These are phyloP conservation scores for Cucumis cinereus DNA, from an alignment of 306 rosid genomes.

Conservation along the genomic window DNA sequence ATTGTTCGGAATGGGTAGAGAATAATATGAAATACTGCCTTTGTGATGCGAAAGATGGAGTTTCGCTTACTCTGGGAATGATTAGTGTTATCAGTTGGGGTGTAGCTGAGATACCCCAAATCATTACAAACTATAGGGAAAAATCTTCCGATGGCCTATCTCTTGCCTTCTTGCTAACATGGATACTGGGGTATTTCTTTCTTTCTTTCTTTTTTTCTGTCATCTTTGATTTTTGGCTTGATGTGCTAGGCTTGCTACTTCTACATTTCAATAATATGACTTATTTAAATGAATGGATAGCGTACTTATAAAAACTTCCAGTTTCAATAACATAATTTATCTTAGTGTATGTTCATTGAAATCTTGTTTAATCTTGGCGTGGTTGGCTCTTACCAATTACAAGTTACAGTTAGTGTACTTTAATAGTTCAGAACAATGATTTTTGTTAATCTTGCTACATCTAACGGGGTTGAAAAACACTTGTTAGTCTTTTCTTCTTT, in stretches of 20 bases:
- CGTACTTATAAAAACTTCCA: background rate
- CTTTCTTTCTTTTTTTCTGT: background rate
- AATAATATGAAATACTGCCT: slow-evolving; percentile 23
- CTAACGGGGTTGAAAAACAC: background rate
- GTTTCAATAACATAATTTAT: background rate
- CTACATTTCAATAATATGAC: background rate
- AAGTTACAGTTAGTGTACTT: background rate
- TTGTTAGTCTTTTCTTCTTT: background rate
- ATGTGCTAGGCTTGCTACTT: background rate
- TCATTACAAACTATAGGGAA: slow-evolving; percentile 48
- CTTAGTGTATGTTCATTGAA: background rate
- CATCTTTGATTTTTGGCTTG: background rate
- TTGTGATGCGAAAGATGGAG: slow-evolving; percentile 31
- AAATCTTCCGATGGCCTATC: slow-evolving; percentile 73
- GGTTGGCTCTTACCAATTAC: background rate
- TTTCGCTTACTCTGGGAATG: slow-evolving; percentile 47
- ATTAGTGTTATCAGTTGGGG: slow-evolving; percentile 59
- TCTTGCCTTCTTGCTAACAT: slow-evolving; percentile 55
- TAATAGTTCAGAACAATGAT: background rate
- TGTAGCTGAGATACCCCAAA: slow-evolving; percentile 80
- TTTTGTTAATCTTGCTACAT: background rate
- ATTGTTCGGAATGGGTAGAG: slow-evolving; percentile 35
- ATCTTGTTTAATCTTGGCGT: background rate
- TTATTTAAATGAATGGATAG: background rate
- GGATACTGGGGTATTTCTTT: slow-evolving; percentile 57